Percentiles rank a stretch among this genome's conserved stretches.
phyloP scores from a whole-genome alignment of 306 rosid species.

The Glycine latifolia region DNA sequence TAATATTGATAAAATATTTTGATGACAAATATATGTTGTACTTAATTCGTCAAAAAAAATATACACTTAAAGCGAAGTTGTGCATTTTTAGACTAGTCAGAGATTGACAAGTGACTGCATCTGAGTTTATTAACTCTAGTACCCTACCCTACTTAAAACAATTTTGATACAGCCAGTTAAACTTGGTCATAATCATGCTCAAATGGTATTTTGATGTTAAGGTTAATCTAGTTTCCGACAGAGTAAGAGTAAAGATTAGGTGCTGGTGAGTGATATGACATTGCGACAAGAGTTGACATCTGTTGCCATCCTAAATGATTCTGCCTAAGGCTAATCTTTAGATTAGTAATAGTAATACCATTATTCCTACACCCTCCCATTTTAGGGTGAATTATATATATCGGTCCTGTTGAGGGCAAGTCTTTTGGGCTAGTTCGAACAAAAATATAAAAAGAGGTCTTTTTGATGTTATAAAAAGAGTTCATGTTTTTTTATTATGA shows the following conservation, averaged over 20 bases:
- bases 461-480: no score
- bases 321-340: neutral
- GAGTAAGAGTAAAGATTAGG: neutral
- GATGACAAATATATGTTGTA: slow-evolving; percentile 7
- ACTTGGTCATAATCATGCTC: neutral
- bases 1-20: slow-evolving; percentile 17
- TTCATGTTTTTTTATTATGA: neutral
- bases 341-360: neutral
- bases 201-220: neutral
- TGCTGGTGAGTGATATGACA: neutral
- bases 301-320: neutral
- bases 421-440: neutral
- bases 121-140: neutral
- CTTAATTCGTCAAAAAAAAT: neutral
- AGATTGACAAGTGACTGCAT: slow-evolving; percentile 11
- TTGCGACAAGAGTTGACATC: neutral
- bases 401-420: neutral
- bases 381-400: no score
- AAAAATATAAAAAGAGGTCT: neutral
- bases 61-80: neutral
- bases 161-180: neutral
- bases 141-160: neutral
- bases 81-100: slow-evolving; percentile 5
- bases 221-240: neutral
- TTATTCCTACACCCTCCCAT: neutral